These are phyloP conservation scores for Penicillium sp. DNA, from an alignment of 2,329 filamentous ascomycete genomes.

Conservation along the genomic window DNA sequence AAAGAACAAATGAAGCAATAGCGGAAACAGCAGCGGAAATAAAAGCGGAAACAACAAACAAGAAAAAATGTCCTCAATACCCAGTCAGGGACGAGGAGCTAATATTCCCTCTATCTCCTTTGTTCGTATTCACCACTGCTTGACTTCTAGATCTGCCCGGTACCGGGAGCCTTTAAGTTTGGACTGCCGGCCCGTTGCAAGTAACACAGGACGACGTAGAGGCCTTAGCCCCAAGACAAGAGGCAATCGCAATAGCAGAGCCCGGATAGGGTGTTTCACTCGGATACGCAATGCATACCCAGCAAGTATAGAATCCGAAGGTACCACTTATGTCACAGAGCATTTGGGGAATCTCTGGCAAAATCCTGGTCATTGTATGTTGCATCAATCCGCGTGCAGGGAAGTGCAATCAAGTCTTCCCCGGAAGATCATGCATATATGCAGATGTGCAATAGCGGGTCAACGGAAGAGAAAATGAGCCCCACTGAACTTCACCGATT, in stretches of 20 bases:
- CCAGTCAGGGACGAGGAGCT: background rate
- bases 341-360: background rate
- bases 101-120: constrained; percentile 3
- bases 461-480: background rate
- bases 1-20: background rate
- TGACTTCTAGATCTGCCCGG: background rate
- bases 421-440: constrained; percentile 1
- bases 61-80: background rate
- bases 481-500: background rate
- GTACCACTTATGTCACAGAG: background rate
- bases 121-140: constrained; percentile 5
- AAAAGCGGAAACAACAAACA: background rate
- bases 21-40: background rate
- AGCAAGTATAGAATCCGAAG: background rate
- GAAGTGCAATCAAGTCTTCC: background rate
- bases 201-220: background rate
- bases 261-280: background rate
- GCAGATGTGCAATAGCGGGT: background rate
- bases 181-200: background rate
- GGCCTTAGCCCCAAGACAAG: background rate
- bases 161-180: background rate
- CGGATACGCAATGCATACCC: background rate
- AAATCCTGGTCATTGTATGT: background rate
- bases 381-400: background rate
- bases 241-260: background rate